Base-by-base conservation (phyloP, 2,329 filamentous ascomycete genomes). In the Aureobasidium sp. region DNA sequence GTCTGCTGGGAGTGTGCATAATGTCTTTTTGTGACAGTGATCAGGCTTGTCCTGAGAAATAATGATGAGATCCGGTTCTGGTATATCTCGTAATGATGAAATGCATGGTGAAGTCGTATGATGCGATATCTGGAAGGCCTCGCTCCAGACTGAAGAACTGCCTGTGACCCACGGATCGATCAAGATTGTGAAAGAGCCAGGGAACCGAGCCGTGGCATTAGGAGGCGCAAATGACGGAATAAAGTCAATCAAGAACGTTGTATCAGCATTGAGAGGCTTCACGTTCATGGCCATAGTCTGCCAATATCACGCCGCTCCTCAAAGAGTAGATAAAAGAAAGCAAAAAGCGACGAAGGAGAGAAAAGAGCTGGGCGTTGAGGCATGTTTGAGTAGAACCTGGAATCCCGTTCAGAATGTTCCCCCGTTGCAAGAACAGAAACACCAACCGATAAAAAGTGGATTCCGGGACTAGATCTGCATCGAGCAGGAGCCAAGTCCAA, bases 141-240 rank as follows among this genome's bases (percentile, higher is more conserved):
- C 81, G 71, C 88, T 88, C 71, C 88, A 82, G 68, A 90, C 85
- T 62, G 85, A 87, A 15, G 88, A 88, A 5, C 86, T 79, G 0
- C 89, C 89, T 15, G 82, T 81, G 38, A 93, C 82, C 89, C 91
- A 93, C 4, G 92, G 92, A 74, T 95, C 91, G 59, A 94, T 78
- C 47, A 94, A 83, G 62, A 94, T 85, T 20, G 86, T 89, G 76
- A 91, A 93, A 5, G 86, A 83, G 59, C 81, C 81, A 16, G 82
- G 81, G 36, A 79, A 79, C 50, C 76, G 72, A 65, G 72, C 74
- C 56, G 75, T 79, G 66, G 77, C 77, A 25, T 76, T 70, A 50
- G 76, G 70, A 64, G 82, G 75, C 55, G 82, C 78, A n/a, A 81
- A 78, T 33, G 85, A 78, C 38, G 88, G 87, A 65, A 85, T 81